Base-by-base conservation (phyloP, 2,329 filamentous ascomycete genomes). In the Metarhizium robertsii region DNA sequence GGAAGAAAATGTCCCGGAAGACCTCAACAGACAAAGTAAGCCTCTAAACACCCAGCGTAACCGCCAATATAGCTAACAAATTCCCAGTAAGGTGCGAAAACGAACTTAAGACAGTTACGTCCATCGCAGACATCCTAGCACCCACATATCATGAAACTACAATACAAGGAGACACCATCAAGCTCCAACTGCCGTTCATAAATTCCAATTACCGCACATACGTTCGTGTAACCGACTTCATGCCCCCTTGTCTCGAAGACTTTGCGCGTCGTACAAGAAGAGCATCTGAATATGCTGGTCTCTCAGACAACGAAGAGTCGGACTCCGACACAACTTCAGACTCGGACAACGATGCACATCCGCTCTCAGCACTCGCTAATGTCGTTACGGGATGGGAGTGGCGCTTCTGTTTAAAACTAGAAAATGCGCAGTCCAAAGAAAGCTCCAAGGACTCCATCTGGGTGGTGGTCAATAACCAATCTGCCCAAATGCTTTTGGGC, bases 151-250 rank as follows among this genome's bases (percentile, higher is more conserved):
- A 81, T 59, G 65, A 75, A 49, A 76, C 76, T 18, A 70, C 69
- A 34, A 70, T 78, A 1, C 69, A 76, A 7, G 71, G 65, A 16
- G 55, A 72, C 49, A 54, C 63, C 16, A 62, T 71, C 2, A 65
- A 61, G 4, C 43, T 80, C 1, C 60, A 61, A n/a, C 62, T 92
- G 0, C 89, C 91, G 0, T 95, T 95, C 64, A 77, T 84, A 55
- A 90, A 92, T 64, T 73, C 79, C 55, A 87, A 83, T 46, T 91
- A 91, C 66, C 81, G 83, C 50, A 75, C 83, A 25, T 76, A 79
- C 38, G 85, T 89, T 40, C 85, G 89, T n/a, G 85, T 95, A 2
- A 79, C 95, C 40, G 89, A 96, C 70, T 96, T 88, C 67, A 82
- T 79, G 56, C 92, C 92, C 0, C 71, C 76, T 2, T 76, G 77